phyloP scores from a whole-genome alignment of 2,329 filamentous ascomycete genomes.

The Aspergillus niger region DNA sequence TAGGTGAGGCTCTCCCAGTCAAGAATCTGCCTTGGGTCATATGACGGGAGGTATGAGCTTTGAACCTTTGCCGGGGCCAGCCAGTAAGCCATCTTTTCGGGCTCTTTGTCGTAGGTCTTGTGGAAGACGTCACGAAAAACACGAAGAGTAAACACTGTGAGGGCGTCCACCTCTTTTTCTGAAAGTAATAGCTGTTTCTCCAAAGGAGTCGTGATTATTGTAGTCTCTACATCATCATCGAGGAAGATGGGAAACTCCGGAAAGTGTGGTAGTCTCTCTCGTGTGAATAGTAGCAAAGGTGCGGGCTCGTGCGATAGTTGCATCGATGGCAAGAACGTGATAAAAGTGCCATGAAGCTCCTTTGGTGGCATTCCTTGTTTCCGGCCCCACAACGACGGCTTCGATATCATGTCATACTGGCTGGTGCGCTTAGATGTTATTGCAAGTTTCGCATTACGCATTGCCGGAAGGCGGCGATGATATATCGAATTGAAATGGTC shows the following conservation, averaged over 20 bases:
- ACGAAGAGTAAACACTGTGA: conserved; percentile 74
- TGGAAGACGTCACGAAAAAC: conserved; percentile 86
- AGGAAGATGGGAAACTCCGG: conserved; percentile 73
- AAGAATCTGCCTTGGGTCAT: conserved; percentile 34
- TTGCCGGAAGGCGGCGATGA: conserved; percentile 69
- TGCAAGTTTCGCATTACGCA: conserved; percentile 85
- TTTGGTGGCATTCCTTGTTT: conserved; percentile 49
- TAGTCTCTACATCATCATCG: conserved; percentile 62
- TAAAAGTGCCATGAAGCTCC: conserved; percentile 61
- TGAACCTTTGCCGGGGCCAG: conserved; percentile 61
- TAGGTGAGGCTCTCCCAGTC: conserved; percentile 46
- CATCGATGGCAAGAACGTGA: conserved; percentile 61
- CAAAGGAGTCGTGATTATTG: conserved; percentile 56
- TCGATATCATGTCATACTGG: conserved; percentile 75
- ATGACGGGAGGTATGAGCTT: conserved; percentile 5
- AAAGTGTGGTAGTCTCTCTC: conserved; percentile 63
- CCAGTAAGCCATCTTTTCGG: conserved; percentile 76
- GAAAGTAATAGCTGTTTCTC: conserved; percentile 30
- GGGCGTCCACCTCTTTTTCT: conserved; percentile 50
- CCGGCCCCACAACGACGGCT: conserved; percentile 72
- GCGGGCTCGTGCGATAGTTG: conserved; percentile 61
- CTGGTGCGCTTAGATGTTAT: conserved; percentile 75
- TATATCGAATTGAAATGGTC: conserved; percentile 73
- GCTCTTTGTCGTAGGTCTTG: conserved; percentile 71
- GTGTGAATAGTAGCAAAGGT: conserved; percentile 71